These are phyloP conservation scores for Haplosporangium sp. DNA, from an alignment of 371 early-diverging fungal species.

Conservation along the genomic window DNA sequence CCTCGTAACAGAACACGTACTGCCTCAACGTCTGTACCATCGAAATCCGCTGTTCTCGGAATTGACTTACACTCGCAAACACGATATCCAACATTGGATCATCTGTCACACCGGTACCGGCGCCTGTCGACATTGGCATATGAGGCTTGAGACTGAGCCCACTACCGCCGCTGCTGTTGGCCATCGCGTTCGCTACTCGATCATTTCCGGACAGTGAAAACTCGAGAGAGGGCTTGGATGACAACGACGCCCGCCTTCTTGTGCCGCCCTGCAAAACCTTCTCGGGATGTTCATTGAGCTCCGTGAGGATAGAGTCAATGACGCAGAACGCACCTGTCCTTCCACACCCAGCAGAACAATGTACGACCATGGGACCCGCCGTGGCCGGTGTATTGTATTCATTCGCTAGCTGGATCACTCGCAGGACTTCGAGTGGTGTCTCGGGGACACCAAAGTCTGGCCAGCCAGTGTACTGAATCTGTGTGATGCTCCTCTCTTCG, in stretches of 20 bases:
- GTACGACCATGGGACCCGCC: conserved; percentile 86
- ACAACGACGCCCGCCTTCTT: conserved; percentile 12
- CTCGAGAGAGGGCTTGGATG: conserved; percentile 28
- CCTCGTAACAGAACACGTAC: conserved; percentile 92
- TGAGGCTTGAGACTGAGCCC: neutral
- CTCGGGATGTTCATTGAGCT: conserved; percentile 41
- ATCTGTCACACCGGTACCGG: neutral
- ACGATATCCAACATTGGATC: conserved; percentile 63
- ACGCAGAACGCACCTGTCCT: conserved; percentile 94
- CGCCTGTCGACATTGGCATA: neutral
- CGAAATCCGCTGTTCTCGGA: conserved; percentile 84
- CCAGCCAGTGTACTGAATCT: conserved; percentile 90
- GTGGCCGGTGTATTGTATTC: conserved; percentile 24
- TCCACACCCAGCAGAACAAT: conserved; percentile 98
- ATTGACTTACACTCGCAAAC: conserved; percentile 69
- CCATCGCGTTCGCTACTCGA: conserved; percentile 25
- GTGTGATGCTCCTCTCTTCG: conserved; percentile 66
- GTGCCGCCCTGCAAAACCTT: conserved; percentile 6
- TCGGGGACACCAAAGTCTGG: conserved; percentile 88
- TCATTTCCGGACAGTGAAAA: conserved; percentile 34
- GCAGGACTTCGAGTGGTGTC: conserved; percentile 68
- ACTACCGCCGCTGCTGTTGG: neutral
- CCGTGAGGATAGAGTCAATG: conserved; percentile 74
- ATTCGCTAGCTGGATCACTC: conserved; percentile 73
- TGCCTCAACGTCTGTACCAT: conserved; percentile 92